Conservation (phyloP, 306 rosid genomes). For the Inga oerstediana region DNA sequence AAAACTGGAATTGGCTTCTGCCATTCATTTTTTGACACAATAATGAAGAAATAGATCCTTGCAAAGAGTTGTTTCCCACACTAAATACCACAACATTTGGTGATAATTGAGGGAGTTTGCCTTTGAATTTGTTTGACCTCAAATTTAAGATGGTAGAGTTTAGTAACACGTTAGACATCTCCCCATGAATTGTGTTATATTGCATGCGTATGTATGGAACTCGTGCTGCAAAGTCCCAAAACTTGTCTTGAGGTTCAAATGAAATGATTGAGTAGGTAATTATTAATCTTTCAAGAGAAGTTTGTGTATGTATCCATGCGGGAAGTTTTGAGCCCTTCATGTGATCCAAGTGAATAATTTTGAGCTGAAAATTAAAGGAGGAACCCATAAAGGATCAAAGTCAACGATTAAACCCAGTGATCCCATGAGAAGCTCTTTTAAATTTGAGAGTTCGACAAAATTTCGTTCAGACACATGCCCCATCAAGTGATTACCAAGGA, state of each 20-base stretch:
- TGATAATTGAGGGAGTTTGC: slow-evolving; percentile 16
- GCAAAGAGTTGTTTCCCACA: background rate
- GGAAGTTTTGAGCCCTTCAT: slow-evolving; percentile 26
- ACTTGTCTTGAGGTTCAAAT: background rate
- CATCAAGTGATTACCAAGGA: background rate
- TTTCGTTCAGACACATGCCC: background rate
- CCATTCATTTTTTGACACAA: background rate
- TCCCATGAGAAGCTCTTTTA: background rate
- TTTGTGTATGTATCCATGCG: slow-evolving; percentile 27
- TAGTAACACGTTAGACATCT: slow-evolving; percentile 26
- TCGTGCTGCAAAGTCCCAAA: background rate
- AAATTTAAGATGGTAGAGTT: background rate
- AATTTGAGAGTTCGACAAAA: background rate
- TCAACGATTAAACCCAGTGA: background rate
- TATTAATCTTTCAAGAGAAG: background rate
- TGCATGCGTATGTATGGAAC: background rate
- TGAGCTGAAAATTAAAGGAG: slow-evolving; percentile 29
- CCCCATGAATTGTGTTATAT: background rate
- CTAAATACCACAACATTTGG: background rate
- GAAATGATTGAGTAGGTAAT: background rate
- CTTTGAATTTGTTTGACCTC: slow-evolving; percentile 11
- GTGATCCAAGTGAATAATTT: background rate
- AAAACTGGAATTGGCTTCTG: background rate
- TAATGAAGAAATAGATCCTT: background rate
- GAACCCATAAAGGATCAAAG: background rate